phyloP scores from a whole-genome alignment of 805 yeast species.

The Zygosaccharomyces siamensis region DNA sequence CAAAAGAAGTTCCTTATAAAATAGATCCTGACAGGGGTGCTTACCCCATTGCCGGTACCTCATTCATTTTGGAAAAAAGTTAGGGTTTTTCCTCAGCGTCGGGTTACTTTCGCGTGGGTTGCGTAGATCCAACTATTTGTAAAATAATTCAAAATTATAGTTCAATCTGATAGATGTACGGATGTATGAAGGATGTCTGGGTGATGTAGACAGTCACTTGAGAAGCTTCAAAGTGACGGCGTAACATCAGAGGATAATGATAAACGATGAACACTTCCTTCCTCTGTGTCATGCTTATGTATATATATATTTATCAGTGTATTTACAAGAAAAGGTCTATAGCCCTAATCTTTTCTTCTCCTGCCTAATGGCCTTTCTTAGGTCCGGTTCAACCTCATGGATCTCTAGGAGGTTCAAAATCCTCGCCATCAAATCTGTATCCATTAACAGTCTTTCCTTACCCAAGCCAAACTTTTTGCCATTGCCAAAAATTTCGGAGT shows the following conservation, averaged over 20 bases:
- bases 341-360: constrained; percentile 35
- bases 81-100: constrained; percentile 4
- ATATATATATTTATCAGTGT: no score
- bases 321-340: not conserved
- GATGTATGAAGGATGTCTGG: not conserved
- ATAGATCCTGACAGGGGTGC: not conserved
- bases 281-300: no score
- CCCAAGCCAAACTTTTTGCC: constrained; percentile 9
- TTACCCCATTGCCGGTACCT: constrained; percentile 1
- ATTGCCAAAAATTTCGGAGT: constrained; percentile 21
- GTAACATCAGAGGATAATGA: not conserved
- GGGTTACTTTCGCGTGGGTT: constrained; percentile 1
- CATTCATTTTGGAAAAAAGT: not conserved
- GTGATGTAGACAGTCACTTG: not conserved
- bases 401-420: constrained; percentile 45
- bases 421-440: constrained; percentile 42
- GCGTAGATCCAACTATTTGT: not conserved
- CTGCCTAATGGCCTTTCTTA: constrained; percentile 50
- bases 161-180: not conserved
- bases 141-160: not conserved
- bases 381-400: constrained; percentile 40
- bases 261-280: not conserved
- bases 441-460: constrained; percentile 38
- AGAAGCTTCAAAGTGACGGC: not conserved
- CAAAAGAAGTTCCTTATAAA: constrained; percentile 9